phyloP scores from a whole-genome alignment of 2,329 filamentous ascomycete genomes.

The Coleophoma cylindrospora region DNA sequence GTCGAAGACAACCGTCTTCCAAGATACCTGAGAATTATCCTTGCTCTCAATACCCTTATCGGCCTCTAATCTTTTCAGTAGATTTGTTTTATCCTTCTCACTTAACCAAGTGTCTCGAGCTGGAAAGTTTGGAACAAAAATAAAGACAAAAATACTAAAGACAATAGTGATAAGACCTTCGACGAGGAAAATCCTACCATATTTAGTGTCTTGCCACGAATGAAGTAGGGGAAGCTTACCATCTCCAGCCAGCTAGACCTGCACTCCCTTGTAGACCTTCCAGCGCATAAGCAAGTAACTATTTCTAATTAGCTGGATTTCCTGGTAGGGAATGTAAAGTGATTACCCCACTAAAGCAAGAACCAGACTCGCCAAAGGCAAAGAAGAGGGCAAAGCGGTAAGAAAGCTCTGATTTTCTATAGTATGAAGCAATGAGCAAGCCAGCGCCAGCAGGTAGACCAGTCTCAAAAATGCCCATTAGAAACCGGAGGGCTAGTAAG shows the following conservation, averaged over 20 bases:
- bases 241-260: constrained; percentile 35
- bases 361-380: constrained; percentile 32
- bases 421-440: constrained; percentile 9
- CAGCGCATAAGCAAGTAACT: constrained; percentile 34
- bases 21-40: constrained; percentile 3
- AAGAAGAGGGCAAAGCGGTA: constrained; percentile 28
- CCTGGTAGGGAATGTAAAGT: not conserved
- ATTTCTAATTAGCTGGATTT: not conserved
- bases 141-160: constrained; percentile 7
- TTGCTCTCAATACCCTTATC: constrained; percentile 7
- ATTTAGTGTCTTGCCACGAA: not conserved
- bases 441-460: constrained; percentile 20
- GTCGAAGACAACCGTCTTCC: constrained; percentile 10
- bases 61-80: constrained; percentile 9
- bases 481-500: constrained; percentile 25
- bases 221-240: constrained; percentile 30
- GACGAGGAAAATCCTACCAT: constrained; percentile 5
- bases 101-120: constrained; percentile 3
- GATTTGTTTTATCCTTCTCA: constrained; percentile 1
- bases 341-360: constrained; percentile 25
- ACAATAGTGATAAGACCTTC: constrained; percentile 5
- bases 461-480: constrained; percentile 15
- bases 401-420: constrained; percentile 25
- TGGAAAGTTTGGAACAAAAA: constrained; percentile 6
- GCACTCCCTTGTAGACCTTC: constrained; percentile 31